Evolutionary conservation across 345 rosid species (phyloP), one percentile per base, ranked within the genome.

Genomic region (Cardamine resedifolia): DNA sequence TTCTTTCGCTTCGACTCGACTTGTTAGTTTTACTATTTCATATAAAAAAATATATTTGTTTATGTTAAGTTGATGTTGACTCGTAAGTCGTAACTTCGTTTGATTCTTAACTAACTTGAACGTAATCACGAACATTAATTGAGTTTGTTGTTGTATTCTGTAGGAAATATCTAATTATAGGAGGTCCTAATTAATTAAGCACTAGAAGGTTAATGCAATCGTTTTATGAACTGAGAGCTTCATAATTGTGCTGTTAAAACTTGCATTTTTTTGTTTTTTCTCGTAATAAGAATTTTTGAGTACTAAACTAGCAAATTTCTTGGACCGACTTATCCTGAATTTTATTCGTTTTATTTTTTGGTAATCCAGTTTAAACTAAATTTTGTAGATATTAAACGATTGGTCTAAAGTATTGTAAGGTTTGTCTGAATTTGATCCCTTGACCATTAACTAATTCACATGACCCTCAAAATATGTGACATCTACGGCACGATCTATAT

Each of bases 1-100:
- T 61, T 61, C 70, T 75, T 62, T 61, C 79, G 26, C 64, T 61
- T 75, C 26, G 64, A 75, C 74, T 23, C 2, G n/a, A n/a, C 24
- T 67, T 58, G 53, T 74, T 41, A 2, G 0, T 50, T 8, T 50
- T 33, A 7, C 55, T 49, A 23, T 6, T 4, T 11, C 1, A 12
- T 39, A 10, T 36, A 0, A 6, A n/a, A 10, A 15, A 12, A 7
- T 12, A 24, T 3, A 14, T 33, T 51, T 67, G 23, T 16, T 28
- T 30, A 15, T 18, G 11, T 33, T 48, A 23, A 18, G 12, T 70
- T 59, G 49, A 49, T 71, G 58, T 50, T 71, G 52, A 59, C 50
- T 60, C 31, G 10, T 14, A 43, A 34, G 50, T 50, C 31, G 10
- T 14, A 45, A 39, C 34, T 52, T 73, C 10, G 30, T 21, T 23